A percentile compares a stretch with the other conserved stretches of the same genome.
Evolutionary conservation across 768 basidiomycete species (phyloP).

Genomic region (Hypholoma sublateritium): DNA sequence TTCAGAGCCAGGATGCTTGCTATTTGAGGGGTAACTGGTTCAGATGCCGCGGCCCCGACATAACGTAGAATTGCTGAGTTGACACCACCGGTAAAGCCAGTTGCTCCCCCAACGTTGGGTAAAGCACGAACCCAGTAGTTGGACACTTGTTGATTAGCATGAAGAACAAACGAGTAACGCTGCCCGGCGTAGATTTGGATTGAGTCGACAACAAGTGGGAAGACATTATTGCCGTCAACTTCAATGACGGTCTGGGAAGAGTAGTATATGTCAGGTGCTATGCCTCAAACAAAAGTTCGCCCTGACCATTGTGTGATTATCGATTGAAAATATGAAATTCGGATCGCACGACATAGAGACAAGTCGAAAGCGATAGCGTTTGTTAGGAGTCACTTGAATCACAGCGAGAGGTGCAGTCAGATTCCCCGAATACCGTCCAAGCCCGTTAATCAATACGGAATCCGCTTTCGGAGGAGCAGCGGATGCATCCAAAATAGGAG

Average conservation of each 20-base stretch:
- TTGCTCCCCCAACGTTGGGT: constrained; percentile 24
- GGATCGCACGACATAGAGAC: constrained; percentile 45
- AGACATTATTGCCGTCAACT: constrained; percentile 38
- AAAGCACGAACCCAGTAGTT: constrained; percentile 47
- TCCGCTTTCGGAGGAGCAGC: constrained; percentile 28
- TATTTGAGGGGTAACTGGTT: constrained; percentile 36
- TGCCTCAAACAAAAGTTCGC: neutral
- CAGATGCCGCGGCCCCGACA: constrained; percentile 30
- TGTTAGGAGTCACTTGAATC: constrained; percentile 31
- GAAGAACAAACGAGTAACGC: constrained; percentile 47
- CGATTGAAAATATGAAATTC: constrained; percentile 43
- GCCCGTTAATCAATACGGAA: constrained; percentile 45
- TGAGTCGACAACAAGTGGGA: constrained; percentile 37
- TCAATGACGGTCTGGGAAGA: constrained; percentile 32
- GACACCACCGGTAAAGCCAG: constrained; percentile 15
- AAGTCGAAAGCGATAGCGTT: constrained; percentile 48
- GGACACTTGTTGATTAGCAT: constrained; percentile 23
- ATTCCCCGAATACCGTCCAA: constrained; percentile 39
- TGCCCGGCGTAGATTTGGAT: constrained; percentile 47
- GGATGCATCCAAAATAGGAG: constrained; percentile 14
- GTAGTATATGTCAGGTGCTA: neutral
- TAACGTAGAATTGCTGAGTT: constrained; percentile 49
- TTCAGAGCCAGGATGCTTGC: constrained; percentile 24
- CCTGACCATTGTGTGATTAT: constrained; percentile 37
- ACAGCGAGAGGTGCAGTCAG: constrained; percentile 34